These are phyloP conservation scores for Calonectria montana DNA, from an alignment of 2,329 filamentous ascomycete genomes.

Conservation along the genomic window DNA sequence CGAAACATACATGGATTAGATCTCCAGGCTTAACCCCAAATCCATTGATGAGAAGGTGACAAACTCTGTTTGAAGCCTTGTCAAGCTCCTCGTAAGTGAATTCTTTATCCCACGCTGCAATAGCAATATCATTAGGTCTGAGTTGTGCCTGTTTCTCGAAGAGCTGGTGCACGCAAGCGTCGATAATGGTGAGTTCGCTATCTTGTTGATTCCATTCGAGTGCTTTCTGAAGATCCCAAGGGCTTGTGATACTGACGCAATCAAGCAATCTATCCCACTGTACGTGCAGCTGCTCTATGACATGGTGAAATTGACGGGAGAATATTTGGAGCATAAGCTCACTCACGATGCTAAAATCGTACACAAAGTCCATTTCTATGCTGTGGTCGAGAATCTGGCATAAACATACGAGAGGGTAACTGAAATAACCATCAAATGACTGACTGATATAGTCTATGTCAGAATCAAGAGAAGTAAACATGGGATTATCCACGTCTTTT, in stretches of 20 bases:
- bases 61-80: constrained; percentile 9
- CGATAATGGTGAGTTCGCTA: background rate
- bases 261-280: background rate
- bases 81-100: constrained; percentile 19
- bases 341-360: background rate
- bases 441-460: background rate
- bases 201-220: background rate
- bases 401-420: background rate
- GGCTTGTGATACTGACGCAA: background rate
- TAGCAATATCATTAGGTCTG: background rate
- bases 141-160: constrained; percentile 8
- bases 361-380: background rate
- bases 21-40: constrained; percentile 13
- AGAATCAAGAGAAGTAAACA: background rate
- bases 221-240: background rate
- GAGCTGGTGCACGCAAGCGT: background rate
- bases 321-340: background rate
- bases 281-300: background rate
- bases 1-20: background rate
- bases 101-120: constrained; percentile 35
- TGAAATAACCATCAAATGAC: constrained; percentile 42
- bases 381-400: background rate
- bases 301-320: background rate
- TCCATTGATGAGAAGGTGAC: background rate
- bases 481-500: background rate